These are phyloP conservation scores for Globisporangium nunn DNA, from an alignment of 352 stramenopile genomes.

Conservation along the genomic window DNA sequence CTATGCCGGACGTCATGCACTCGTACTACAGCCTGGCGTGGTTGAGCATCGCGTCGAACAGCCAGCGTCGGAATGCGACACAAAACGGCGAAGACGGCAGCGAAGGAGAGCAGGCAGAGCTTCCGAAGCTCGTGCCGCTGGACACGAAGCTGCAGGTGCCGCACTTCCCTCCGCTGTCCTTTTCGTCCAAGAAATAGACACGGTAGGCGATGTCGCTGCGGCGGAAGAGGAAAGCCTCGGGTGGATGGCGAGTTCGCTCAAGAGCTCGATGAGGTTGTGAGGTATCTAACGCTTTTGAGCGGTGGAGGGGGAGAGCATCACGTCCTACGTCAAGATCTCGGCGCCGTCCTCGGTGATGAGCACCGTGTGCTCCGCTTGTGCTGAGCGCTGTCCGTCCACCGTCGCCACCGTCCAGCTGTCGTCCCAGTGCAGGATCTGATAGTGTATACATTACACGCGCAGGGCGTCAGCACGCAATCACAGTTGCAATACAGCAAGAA, in stretches of 20 bases:
- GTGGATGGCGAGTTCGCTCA: neutral
- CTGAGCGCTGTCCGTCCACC: constrained; percentile 87
- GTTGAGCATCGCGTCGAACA: constrained; percentile 72
- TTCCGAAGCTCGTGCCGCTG: constrained; percentile 37
- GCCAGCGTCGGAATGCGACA: constrained; percentile 4
- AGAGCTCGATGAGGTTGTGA: neutral
- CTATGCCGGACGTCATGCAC: constrained; percentile 87
- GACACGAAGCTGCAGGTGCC: constrained; percentile 79
- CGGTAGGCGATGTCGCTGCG: neutral
- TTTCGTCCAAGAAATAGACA: constrained; percentile 9
- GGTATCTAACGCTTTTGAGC: neutral
- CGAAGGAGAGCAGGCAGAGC: constrained; percentile 11
- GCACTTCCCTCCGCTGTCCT: constrained; percentile 38
- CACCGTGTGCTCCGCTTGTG: constrained; percentile 98
- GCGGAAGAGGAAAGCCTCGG: too few relatives aligned
- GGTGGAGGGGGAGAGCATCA: neutral
- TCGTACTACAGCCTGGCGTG: constrained; percentile 88
- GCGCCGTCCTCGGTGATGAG: constrained; percentile 93
- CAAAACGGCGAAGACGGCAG: constrained; percentile 6
- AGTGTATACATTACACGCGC: too few relatives aligned
- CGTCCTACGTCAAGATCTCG: constrained; percentile 89
- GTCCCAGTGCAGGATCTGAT: constrained; percentile 86
- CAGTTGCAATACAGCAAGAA: too few relatives aligned
- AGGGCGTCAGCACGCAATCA: neutral
- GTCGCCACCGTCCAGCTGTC: constrained; percentile 97